These are phyloP conservation scores for Pterocarpus macrocarpus DNA, from an alignment of 306 rosid genomes.

Conservation along the genomic window DNA sequence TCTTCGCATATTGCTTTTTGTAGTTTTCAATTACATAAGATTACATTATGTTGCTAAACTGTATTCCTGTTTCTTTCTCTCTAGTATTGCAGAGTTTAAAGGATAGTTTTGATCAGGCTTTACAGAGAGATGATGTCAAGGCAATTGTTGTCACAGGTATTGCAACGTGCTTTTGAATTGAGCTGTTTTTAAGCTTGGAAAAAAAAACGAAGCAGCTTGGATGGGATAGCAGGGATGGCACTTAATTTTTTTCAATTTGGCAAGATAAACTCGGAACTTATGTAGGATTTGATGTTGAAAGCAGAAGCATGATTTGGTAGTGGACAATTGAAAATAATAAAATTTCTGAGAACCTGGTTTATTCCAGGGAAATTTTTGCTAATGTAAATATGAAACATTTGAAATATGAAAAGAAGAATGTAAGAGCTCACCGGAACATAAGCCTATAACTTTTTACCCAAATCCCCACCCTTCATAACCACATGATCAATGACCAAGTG, in stretches of 20 bases:
- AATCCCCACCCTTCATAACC: slow-evolving; percentile 4
- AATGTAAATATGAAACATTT: slow-evolving; percentile 7
- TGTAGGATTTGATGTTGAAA: slow-evolving; percentile 22
- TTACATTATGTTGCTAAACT: slow-evolving; percentile 34
- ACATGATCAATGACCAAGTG: slow-evolving; percentile 16
- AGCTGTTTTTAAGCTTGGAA: slow-evolving; percentile 11
- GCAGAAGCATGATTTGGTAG: not conserved
- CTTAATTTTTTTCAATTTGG: slow-evolving; percentile 8
- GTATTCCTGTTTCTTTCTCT: slow-evolving; percentile 27
- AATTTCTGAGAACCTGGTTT: not conserved
- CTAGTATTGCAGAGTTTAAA: slow-evolving; percentile 75
- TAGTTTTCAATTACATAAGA: slow-evolving; percentile 11
- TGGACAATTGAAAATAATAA: not conserved
- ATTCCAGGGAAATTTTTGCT: not conserved
- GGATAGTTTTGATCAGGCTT: slow-evolving; percentile 76
- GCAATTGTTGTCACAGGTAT: slow-evolving; percentile 91
- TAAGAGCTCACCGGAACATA: not conserved
- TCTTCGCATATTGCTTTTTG: not conserved
- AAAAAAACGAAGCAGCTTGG: too few relatives aligned
- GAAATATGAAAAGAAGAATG: slow-evolving; percentile 6
- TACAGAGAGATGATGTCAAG: slow-evolving; percentile 82
- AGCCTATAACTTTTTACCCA: slow-evolving; percentile 18
- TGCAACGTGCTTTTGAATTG: slow-evolving; percentile 28
- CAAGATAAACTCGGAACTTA: not conserved
- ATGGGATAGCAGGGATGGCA: not conserved